These are phyloP conservation scores for Cryoendolithus antarcticus DNA, from an alignment of 2,329 filamentous ascomycete species.

Conservation along the genomic window DNA sequence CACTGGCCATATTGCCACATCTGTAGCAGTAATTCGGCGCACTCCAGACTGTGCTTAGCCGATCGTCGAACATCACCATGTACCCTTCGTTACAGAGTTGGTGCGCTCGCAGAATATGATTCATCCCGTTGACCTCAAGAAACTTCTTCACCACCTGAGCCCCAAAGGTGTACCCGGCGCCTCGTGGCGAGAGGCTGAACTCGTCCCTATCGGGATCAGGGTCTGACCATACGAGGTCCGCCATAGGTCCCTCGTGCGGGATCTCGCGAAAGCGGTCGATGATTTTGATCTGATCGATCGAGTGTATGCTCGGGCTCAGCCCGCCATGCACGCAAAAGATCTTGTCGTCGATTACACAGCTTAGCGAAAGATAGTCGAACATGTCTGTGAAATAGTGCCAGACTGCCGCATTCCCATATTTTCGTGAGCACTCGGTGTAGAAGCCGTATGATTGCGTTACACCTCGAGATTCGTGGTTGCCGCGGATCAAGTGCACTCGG, in stretches of 20 bases:
- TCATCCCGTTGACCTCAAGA: conserved; percentile 93
- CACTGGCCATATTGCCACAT: conserved; percentile 94
- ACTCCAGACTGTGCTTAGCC: conserved; percentile 93
- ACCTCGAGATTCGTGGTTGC: conserved; percentile 94
- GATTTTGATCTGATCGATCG: conserved; percentile 98
- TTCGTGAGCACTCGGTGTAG: conserved; percentile 94
- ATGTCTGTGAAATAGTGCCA: conserved; percentile 99
- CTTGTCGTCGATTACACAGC: conserved; percentile 95
- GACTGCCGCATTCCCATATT: conserved; percentile 96
- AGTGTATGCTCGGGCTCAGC: conserved; percentile 64
- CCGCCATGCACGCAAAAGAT: conserved; percentile 98
- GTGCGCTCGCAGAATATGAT: conserved; percentile 92
- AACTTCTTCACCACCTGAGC: conserved; percentile 98
- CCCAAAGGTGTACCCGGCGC: conserved; percentile 94
- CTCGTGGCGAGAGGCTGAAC: conserved; percentile 84
- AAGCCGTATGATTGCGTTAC: conserved; percentile 99
- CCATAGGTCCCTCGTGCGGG: conserved; percentile 97
- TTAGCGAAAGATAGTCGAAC: conserved; percentile 96
- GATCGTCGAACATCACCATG: conserved; percentile 91
- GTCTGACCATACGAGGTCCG: conserved; percentile 97
- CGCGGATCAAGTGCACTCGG: conserved; percentile 88
- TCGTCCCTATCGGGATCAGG: conserved; percentile 96
- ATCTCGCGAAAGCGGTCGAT: conserved; percentile 98
- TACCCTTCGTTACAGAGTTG: conserved; percentile 97
- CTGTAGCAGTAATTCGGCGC: conserved; percentile 62